Base-by-base conservation (phyloP, 495 filamentous ascomycete genomes). In the Annulohypoxylon moriforme region DNA sequence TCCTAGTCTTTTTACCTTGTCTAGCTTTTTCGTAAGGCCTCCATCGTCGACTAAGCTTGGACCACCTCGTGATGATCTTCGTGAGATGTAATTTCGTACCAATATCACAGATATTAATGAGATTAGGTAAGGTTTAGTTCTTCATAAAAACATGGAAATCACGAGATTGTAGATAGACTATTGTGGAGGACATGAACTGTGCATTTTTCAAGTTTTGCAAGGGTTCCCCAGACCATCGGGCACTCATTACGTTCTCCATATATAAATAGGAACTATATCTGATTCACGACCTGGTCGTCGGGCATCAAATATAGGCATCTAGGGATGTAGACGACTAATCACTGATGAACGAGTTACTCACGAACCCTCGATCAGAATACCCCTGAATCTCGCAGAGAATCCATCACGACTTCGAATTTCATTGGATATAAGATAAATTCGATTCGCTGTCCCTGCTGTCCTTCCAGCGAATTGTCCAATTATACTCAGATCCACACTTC, bases 261-360 rank as follows among this genome's bases (percentile, higher is more conserved):
- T 60, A 64, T 60, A 64, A 61, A 29, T 47, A 73, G 60, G 70
- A 73, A 68, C 70, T 60, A 10, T 46, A 52, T 52, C 20, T 27
- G n/a, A 60, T 58, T 67, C 22, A 24, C 36, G 22, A 58, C 34
- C 38, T 56, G 11, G 34, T 24, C 16, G 67, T 68, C 64, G 64
- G 64, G 64, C 69, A 72, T 72, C 52, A 68, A 67, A 13, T 27
- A 49, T 22, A 25, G 22, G 24, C 4, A 52, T 52, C 13, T 52
- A 24, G 22, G 24, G 10, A 52, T 52, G 24, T 52, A 29, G 11
- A 50, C 29, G 8, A 42, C 14, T 34, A 44, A 46, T 50, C 40
- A 46, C 24, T 29, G 38, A n/a, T 31, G 22, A 67, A 38, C 16
- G 13, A 20, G 57, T 56, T 61, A 57, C 56, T 61, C 56, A 34